Evolutionary conservation across 2,329 filamentous ascomycete species (phyloP).

Genomic region (Phaeosphaeria sp.): DNA sequence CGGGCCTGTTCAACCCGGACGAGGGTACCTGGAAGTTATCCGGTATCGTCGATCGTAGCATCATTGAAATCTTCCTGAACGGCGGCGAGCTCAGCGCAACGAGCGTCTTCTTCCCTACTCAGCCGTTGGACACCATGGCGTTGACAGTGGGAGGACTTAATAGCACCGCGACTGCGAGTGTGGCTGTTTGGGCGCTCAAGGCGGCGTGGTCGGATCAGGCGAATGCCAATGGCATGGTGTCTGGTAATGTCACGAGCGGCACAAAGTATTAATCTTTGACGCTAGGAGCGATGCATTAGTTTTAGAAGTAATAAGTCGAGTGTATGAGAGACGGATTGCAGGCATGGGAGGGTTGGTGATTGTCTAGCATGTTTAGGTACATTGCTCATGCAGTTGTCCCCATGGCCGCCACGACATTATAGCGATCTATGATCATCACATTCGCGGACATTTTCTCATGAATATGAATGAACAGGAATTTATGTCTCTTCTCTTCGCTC

Average conservation of each 20-base stretch:
- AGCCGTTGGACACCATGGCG: slow-evolving; percentile 48
- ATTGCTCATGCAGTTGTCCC: too few relatives aligned
- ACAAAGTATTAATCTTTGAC: neutral
- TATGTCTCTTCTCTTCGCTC: too few relatives aligned
- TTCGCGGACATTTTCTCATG: too few relatives aligned
- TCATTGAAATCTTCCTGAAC: slow-evolving; percentile 64
- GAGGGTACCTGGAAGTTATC: slow-evolving; percentile 51
- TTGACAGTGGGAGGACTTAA: slow-evolving; percentile 42
- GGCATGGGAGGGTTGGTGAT: too few relatives aligned
- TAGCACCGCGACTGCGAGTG: slow-evolving; percentile 46
- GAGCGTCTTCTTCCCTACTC: slow-evolving; percentile 58
- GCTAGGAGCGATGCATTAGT: neutral
- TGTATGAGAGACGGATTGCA: too few relatives aligned
- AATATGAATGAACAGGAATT: too few relatives aligned
- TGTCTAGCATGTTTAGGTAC: too few relatives aligned
- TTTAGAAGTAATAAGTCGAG: neutral
- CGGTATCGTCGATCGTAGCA: slow-evolving; percentile 60
- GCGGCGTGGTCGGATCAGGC: slow-evolving; percentile 47
- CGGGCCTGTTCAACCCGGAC: slow-evolving; percentile 27
- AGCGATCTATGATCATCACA: too few relatives aligned
- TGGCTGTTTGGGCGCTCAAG: slow-evolving; percentile 48
- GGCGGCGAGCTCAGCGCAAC: slow-evolving; percentile 59
- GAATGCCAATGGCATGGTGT: slow-evolving; percentile 37
- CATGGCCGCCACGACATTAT: too few relatives aligned
- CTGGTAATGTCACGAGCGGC: slow-evolving; percentile 41